These are phyloP conservation scores for Monilinia vaccinii-corymbosi DNA, from an alignment of 2,329 filamentous ascomycete genomes.

Conservation along the genomic window DNA sequence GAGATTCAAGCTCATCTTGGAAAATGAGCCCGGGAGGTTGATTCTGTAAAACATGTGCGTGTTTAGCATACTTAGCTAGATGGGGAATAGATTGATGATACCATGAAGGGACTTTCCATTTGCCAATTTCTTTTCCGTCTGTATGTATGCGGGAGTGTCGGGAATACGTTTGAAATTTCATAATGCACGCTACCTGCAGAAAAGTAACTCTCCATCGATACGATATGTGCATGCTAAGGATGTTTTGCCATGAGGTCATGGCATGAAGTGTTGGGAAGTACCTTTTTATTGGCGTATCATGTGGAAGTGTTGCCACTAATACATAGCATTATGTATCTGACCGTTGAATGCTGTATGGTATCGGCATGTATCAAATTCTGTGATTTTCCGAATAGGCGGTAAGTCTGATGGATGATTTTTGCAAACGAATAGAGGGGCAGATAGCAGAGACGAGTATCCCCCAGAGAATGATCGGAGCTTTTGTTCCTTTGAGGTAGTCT, in stretches of 20 bases:
- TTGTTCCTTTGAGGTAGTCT: not conserved
- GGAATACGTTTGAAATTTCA: not conserved
- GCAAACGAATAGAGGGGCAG: not conserved
- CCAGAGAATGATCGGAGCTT: not conserved
- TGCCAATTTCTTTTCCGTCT: not conserved
- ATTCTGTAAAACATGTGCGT: conserved; percentile 41
- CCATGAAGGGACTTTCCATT: not conserved
- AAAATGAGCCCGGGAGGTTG: conserved; percentile 68
- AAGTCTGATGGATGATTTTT: not conserved
- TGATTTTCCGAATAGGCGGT: not conserved
- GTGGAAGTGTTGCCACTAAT: not conserved
- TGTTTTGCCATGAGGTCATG: not conserved
- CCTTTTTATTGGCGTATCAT: not conserved
- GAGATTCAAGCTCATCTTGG: conserved; percentile 74
- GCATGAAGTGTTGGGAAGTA: not conserved
- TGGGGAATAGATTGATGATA: conserved; percentile 15
- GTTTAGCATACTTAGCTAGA: conserved; percentile 14
- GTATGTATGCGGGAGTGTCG: not conserved
- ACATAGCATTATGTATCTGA: not conserved
- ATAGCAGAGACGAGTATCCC: not conserved
- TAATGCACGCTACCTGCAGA: not conserved
- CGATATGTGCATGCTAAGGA: not conserved
- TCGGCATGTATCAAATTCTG: not conserved
- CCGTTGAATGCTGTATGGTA: not conserved
- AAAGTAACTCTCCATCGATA: not conserved